Evolutionary conservation across 768 basidiomycete species (phyloP).

Genomic region (Tulasnella sp.): DNA sequence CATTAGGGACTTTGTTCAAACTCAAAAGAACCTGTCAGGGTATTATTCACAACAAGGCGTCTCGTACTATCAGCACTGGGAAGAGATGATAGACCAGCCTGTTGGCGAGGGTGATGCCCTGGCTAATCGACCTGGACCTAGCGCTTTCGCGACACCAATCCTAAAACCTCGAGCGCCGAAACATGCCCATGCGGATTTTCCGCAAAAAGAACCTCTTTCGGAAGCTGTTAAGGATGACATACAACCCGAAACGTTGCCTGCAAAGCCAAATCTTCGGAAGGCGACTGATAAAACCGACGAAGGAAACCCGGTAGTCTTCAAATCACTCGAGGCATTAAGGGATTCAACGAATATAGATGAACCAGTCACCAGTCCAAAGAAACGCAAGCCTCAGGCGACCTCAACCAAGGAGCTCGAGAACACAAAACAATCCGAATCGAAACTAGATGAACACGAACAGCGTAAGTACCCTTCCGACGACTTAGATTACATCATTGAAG

Average conservation of each 20-base stretch:
- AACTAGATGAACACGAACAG: constrained; percentile 32
- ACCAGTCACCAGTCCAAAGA: background rate
- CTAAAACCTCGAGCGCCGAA: constrained; percentile 41
- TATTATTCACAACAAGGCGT: background rate
- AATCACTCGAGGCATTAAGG: constrained; percentile 18
- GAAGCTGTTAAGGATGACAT: background rate
- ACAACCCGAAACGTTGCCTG: background rate
- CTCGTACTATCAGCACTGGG: background rate
- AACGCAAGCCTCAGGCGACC: background rate
- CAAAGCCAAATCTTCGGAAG: background rate
- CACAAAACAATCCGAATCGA: constrained; percentile 20
- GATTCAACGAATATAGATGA: background rate
- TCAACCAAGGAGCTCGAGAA: background rate
- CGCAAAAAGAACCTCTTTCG: constrained; percentile 7
- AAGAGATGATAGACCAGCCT: background rate
- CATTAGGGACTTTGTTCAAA: background rate
- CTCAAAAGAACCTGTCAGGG: background rate
- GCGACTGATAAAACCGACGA: background rate
- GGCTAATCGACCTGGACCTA: background rate
- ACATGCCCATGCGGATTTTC: background rate
- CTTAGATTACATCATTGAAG: background rate
- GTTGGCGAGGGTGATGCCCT: background rate
- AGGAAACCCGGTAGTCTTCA: constrained; percentile 3
- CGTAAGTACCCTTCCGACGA: constrained; percentile 29
- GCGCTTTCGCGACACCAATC: constrained; percentile 48